Base-by-base conservation (phyloP, 495 filamentous ascomycete species). In the Aspergillus bertholletiae region DNA sequence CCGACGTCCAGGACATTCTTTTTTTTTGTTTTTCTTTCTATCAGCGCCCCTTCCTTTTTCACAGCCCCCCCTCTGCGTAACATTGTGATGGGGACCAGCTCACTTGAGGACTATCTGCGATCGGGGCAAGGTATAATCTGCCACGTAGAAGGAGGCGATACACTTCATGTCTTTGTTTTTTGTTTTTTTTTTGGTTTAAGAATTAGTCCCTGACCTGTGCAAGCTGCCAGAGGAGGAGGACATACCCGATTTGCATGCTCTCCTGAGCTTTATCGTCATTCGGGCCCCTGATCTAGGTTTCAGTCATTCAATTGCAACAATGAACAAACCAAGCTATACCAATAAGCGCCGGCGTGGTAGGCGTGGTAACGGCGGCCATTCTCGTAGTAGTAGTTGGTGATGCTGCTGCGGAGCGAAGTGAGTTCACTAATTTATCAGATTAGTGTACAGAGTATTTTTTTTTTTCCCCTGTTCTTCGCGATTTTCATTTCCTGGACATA, bases 1-100 rank as follows among this genome's bases (percentile, higher is more conserved):
- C 56, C 51, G 35, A 58, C 27, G 11, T 55, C 41, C 4, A 65
- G 59, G 15, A 60, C 63, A 55, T 62, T 61, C 39, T 62, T 53
- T 12, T 48, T 2, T 17, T 7, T 52, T 28, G 46, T 41, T 13
- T n/a, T n/a, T n/a, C n/a, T n/a, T n/a, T n/a, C n/a, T n/a, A n/a
- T n/a, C n/a, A n/a, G n/a, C n/a, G n/a, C n/a, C n/a, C n/a, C n/a
- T n/a, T n/a, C n/a, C n/a, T n/a, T n/a, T n/a, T n/a, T n/a, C n/a
- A n/a, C n/a, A n/a, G n/a, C n/a, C n/a, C n/a, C n/a, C n/a, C n/a
- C n/a, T n/a, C n/a, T n/a, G n/a, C n/a, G n/a, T n/a, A n/a, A n/a
- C 6, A 37, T 39, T 9, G 44, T 24, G 18, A 8, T 20, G 4
- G 30, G 49, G 17, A 24, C 11, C 7, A 17, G 26, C 43, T 26